Evolutionary conservation across 306 rosid genomes (phyloP), one percentile per base, ranked within the genome.

Genomic region (Dryas octopetala): DNA sequence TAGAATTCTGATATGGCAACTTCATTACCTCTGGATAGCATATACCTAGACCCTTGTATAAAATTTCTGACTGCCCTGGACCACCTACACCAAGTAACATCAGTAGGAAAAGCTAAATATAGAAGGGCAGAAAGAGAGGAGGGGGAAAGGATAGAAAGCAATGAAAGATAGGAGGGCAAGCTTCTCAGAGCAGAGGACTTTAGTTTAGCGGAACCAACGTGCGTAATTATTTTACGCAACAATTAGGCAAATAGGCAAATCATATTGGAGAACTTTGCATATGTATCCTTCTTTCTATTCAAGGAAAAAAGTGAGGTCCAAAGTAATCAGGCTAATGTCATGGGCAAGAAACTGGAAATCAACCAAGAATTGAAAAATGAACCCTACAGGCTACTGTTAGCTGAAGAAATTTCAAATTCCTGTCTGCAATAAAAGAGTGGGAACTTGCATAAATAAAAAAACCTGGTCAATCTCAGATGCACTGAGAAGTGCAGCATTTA

Each of bases 381-480:
- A 48, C 17, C 7, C 61, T 55, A 4, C 50, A 45, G 8, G 40
- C n/a, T 16, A 1, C 38, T n/a, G 28, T 13, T 23, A 9, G 2
- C 0, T 50, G 73, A 43, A 12, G 50, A 19, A 26, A 65, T 74
- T 63, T 62, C 78, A 66, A 62, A 64, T 64, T 76, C 13, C 76
- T 41, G 73, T 73, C 79, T 59, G 74, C 59, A 62, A 47, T 53
- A 71, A 83, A 44, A 53, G 66, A 76, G 64, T 68, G 13, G 79
- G 60, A 49, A 38, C 52, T 14, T 32, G 53, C 53, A 19, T 12
- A 57, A 71, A 55, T 23, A 57, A 71, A 53, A 51, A 13, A 58
- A 28, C 28, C 41, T 16, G 60, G 16, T 75, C 66, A 66, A n/a
- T 47, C 45, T 16, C 5, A 16, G 63, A 52, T 58, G 57, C 59